Conservation (phyloP, 2,329 filamentous ascomycete species). For the Didymella glomerata region DNA sequence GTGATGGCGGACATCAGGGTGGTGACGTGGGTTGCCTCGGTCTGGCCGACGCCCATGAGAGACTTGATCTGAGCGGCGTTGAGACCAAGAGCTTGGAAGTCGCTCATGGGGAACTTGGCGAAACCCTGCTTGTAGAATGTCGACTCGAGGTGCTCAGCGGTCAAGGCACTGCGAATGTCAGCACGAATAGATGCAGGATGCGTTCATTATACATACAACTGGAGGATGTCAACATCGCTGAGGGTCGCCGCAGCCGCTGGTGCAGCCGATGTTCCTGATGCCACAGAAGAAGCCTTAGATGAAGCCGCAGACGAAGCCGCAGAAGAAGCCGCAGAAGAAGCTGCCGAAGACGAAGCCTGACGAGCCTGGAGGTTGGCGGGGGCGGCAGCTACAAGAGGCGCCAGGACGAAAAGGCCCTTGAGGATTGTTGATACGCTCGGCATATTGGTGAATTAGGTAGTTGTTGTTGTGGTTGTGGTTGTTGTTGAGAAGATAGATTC, state of each 20-base stretch:
- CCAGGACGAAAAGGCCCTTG: slow-evolving; percentile 48
- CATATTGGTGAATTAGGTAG: slow-evolving; percentile 49
- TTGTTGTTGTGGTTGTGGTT: slow-evolving; percentile 26
- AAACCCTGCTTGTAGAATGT: slow-evolving; percentile 77
- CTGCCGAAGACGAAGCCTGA: slow-evolving; percentile 33
- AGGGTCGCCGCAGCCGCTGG: slow-evolving; percentile 46
- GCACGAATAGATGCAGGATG: slow-evolving; percentile 29
- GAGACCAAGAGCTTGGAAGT: slow-evolving; percentile 72
- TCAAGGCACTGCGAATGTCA: slow-evolving; percentile 67
- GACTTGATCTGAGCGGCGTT: slow-evolving; percentile 64
- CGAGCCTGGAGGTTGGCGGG: slow-evolving; percentile 41
- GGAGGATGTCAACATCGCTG: slow-evolving; percentile 61
- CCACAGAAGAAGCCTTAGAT: slow-evolving; percentile 24
- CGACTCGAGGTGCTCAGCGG: slow-evolving; percentile 77
- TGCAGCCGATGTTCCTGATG: slow-evolving; percentile 25
- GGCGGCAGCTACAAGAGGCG: slow-evolving; percentile 45
- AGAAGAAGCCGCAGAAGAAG: slow-evolving; percentile 26
- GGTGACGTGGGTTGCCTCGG: slow-evolving; percentile 70
- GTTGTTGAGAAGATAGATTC: slow-evolving; percentile 28
- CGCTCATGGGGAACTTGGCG: slow-evolving; percentile 68
- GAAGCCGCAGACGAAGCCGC: slow-evolving; percentile 28
- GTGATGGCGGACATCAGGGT: slow-evolving; percentile 68
- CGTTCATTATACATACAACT: slow-evolving; percentile 57
- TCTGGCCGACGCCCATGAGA: slow-evolving; percentile 68
- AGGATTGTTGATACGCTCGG: slow-evolving; percentile 49